Conservation (phyloP, 306 rosid genomes). For the Vigna radiata region DNA sequence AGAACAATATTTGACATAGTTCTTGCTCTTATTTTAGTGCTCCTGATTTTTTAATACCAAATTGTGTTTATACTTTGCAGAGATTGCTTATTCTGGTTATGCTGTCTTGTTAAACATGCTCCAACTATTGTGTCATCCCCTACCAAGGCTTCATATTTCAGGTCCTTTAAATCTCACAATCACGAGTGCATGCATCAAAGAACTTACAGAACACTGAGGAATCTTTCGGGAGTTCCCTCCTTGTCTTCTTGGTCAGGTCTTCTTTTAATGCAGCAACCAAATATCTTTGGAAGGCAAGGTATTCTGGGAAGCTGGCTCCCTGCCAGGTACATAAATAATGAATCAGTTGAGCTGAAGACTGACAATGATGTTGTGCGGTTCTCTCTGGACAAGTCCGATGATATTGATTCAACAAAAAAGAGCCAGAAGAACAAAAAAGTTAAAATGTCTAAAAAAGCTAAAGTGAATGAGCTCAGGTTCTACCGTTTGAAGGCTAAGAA, state of each 20-base stretch:
- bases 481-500: slow-evolving; percentile 86
- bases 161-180: slow-evolving; percentile 30
- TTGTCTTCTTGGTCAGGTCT: slow-evolving; percentile 28
- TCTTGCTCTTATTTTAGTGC: slow-evolving; percentile 12
- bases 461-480: slow-evolving; percentile 78
- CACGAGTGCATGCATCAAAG: slow-evolving; percentile 39
- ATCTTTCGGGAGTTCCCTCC: slow-evolving; percentile 35
- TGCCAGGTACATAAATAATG: slow-evolving; percentile 60
- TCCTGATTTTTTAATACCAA: slow-evolving; percentile 20
- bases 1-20: neutral
- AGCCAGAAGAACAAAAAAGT: slow-evolving; percentile 48
- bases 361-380: slow-evolving; percentile 63
- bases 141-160: slow-evolving; percentile 33
- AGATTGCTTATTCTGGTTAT: slow-evolving; percentile 46
- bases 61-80: slow-evolving; percentile 56
- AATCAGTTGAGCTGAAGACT: slow-evolving; percentile 63
- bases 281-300: slow-evolving; percentile 31
- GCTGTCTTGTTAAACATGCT: slow-evolving; percentile 50
- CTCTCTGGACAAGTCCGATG: slow-evolving; percentile 53
- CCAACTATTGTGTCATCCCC: slow-evolving; percentile 44
- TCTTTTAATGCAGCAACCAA: slow-evolving; percentile 39
- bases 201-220: slow-evolving; percentile 41
- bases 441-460: slow-evolving; percentile 74
- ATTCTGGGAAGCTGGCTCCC: slow-evolving; percentile 47
- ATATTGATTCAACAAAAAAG: slow-evolving; percentile 30